phyloP scores from a whole-genome alignment of 1,139 yeast genomes.

The Pichia sp. region DNA sequence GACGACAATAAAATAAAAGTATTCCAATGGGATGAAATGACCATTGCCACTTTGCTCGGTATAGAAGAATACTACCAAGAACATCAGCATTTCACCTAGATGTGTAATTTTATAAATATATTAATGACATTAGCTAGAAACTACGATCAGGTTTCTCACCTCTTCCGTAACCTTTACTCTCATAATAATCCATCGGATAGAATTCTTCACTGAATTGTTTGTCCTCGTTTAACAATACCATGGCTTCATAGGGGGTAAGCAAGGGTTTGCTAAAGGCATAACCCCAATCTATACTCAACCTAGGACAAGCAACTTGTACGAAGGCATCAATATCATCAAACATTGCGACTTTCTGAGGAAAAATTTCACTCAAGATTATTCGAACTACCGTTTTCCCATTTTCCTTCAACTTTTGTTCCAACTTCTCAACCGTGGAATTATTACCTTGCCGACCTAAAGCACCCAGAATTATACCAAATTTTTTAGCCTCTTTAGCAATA shows the following conservation, averaged over 20 bases:
- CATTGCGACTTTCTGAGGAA: slow-evolving; percentile 90
- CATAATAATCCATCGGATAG: slow-evolving; percentile 96
- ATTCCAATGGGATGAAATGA: slow-evolving; percentile 53
- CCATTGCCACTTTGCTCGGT: slow-evolving; percentile 64
- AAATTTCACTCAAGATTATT: slow-evolving; percentile 84
- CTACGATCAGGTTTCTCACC: slow-evolving; percentile 56
- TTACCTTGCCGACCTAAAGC: slow-evolving; percentile 96
- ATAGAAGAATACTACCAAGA: slow-evolving; percentile 40
- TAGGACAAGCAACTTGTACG: slow-evolving; percentile 96
- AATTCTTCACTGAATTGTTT: slow-evolving; percentile 58
- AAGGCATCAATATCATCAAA: slow-evolving; percentile 93
- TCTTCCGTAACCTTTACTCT: slow-evolving; percentile 88
- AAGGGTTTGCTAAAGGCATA: slow-evolving; percentile 92
- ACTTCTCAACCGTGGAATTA: slow-evolving; percentile 62
- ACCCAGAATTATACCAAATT: slow-evolving; percentile 86
- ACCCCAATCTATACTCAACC: slow-evolving; percentile 98
- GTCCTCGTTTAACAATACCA: slow-evolving; percentile 79
- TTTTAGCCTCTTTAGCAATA: slow-evolving; percentile 55
- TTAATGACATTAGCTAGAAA: background rate
- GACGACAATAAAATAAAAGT: slow-evolving; percentile 26
- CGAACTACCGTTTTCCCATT: slow-evolving; percentile 70
- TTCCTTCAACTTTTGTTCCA: slow-evolving; percentile 50
- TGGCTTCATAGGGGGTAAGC: slow-evolving; percentile 93
- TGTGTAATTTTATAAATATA: slow-evolving; percentile 1
- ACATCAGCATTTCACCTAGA: slow-evolving; percentile 1